Percentiles rank a stretch among this genome's conserved stretches.
Conservation (phyloP, 495 filamentous ascomycete species). For the Xylaria telfairii region DNA sequence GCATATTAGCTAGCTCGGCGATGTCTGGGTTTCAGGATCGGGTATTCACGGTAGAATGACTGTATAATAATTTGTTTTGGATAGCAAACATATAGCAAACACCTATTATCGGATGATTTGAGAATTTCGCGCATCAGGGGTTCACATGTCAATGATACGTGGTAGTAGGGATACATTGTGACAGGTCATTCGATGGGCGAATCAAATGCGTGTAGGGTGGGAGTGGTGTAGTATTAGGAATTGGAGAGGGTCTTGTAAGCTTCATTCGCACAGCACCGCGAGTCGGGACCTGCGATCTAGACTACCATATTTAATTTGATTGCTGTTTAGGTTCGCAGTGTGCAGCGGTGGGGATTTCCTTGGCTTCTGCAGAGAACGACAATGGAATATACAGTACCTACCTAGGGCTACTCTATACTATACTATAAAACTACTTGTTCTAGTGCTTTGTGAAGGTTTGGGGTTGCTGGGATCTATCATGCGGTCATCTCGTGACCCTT, state of each 20-base stretch:
- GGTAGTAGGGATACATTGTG: no score
- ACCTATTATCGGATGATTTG: no score
- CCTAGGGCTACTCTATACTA: no score
- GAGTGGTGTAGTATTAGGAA: not conserved
- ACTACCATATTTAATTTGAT: not conserved
- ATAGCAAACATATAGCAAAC: no score
- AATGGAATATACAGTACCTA: not conserved
- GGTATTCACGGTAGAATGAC: not conserved
- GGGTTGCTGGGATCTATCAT: not conserved
- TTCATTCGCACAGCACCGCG: no score
- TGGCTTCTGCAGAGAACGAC: no score
- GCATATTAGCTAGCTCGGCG: not conserved
- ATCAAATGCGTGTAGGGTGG: not conserved
- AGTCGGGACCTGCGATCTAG: no score
- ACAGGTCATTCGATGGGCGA: not conserved
- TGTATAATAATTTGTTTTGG: not conserved
- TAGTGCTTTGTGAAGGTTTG: not conserved
- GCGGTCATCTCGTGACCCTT: slow-evolving; percentile 4
- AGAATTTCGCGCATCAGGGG: not conserved
- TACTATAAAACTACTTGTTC: no score
- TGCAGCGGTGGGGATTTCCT: not conserved
- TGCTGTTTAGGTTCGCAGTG: not conserved
- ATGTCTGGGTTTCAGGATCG: not conserved
- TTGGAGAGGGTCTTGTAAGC: not conserved
- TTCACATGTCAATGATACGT: not conserved